Evolutionary conservation across 2,329 filamentous ascomycete genomes (phyloP).

Genomic region (Exophiala aquamarina): DNA sequence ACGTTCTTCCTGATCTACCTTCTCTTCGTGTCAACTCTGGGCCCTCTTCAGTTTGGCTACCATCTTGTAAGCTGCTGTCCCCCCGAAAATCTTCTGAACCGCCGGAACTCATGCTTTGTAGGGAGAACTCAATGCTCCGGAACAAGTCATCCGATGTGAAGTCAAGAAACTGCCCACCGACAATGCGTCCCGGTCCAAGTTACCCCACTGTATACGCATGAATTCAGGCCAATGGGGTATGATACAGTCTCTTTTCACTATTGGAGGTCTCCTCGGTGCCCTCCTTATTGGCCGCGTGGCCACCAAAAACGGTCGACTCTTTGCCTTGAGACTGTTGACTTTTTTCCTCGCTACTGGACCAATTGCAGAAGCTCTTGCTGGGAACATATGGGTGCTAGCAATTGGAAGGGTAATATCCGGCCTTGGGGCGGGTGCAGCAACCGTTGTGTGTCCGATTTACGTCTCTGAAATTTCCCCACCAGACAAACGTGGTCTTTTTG

Average conservation of each 20-base stretch:
- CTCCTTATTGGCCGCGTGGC: constrained; percentile 77
- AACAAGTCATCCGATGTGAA: constrained; percentile 87
- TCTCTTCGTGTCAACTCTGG: constrained; percentile 74
- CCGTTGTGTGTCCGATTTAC: constrained; percentile 92
- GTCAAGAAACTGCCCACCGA: constrained; percentile 50
- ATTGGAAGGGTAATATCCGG: constrained; percentile 78
- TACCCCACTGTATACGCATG: constrained; percentile 83
- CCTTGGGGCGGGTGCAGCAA: constrained; percentile 80
- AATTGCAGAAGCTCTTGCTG: constrained; percentile 69
- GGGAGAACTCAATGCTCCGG: constrained; percentile 93
- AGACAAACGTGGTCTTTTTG: constrained; percentile 73
- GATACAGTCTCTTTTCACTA: constrained; percentile 85
- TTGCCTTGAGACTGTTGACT: constrained; percentile 75
- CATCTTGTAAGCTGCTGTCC: constrained; percentile 72
- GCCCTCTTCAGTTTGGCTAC: constrained; percentile 90
- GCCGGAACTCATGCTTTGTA: constrained; percentile 50
- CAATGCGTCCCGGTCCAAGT: constrained; percentile 24
- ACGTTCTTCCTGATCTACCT: constrained; percentile 62
- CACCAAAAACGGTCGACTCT: constrained; percentile 71
- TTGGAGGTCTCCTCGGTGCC: constrained; percentile 84
- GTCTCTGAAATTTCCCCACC: constrained; percentile 87
- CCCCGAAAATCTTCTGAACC: neutral
- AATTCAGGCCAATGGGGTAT: constrained; percentile 75
- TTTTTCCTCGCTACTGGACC: constrained; percentile 76
- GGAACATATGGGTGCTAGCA: constrained; percentile 65